Evolutionary conservation across 2,329 filamentous ascomycete genomes (phyloP).

Genomic region (Xylariaceae sp.): DNA sequence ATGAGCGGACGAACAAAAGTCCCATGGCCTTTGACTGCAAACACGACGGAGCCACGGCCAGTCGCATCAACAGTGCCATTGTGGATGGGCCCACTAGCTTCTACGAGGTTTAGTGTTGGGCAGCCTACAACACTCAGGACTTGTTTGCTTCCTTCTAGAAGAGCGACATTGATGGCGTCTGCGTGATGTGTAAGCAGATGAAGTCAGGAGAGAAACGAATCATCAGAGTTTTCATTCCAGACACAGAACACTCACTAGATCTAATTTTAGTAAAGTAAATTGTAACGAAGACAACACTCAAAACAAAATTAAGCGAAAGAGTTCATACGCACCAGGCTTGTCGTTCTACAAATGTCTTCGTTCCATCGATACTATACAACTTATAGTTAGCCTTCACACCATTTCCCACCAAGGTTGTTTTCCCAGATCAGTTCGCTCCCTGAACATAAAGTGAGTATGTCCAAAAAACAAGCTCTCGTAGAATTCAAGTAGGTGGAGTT

Average conservation of each 20-base stretch:
- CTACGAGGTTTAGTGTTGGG: slow-evolving; percentile 38
- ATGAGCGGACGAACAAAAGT: slow-evolving; percentile 43
- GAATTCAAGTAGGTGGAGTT: too few species aligned
- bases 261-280: too few species aligned
- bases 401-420: too few species aligned
- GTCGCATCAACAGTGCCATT: slow-evolving; percentile 43
- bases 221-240: neutral
- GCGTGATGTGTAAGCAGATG: neutral
- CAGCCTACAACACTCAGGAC: slow-evolving; percentile 47
- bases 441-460: too few species aligned
- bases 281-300: too few species aligned
- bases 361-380: slow-evolving; percentile 46
- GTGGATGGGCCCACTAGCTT: slow-evolving; percentile 36
- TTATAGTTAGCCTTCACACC: too few species aligned
- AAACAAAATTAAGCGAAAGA: too few species aligned
- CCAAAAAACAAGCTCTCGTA: too few species aligned
- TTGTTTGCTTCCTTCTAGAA: slow-evolving; percentile 49
- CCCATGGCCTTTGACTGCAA: slow-evolving; percentile 45
- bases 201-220: neutral
- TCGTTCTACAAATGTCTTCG: slow-evolving; percentile 51
- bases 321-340: slow-evolving; percentile 36
- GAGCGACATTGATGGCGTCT: slow-evolving; percentile 52
- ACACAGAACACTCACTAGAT: too few species aligned
- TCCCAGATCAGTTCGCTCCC: too few species aligned
- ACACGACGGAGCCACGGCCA: slow-evolving; percentile 47